Evolutionary conservation across 2,329 filamentous ascomycete species (phyloP), one percentile per base, ranked within the genome.

Genomic region (Exophiala sideris): DNA sequence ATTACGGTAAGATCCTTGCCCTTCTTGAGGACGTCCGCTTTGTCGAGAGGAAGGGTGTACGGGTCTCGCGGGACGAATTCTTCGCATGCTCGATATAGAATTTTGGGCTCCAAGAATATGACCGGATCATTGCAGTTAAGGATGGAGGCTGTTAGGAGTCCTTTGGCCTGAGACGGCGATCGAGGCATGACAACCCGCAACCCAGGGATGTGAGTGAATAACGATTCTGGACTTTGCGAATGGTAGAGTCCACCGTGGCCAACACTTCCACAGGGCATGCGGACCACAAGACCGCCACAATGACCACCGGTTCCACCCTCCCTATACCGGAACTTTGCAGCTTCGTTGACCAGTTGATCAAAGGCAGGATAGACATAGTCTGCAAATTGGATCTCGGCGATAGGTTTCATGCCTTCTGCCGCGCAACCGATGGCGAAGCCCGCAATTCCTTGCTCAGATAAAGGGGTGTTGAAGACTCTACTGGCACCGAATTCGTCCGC

Each of bases 351-450:
- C 32, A 96, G 81, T 75, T 96, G 91, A 67, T 96, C 91, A 65
- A 95, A 96, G 0, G 91, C 91, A 2, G 91, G 91, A 69, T 86
- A 96, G 50, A 96, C 85, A 69, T 96, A 96, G 69, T 96, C 91
- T 55, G 91, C 91, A 67, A 96, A 96, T 69, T 96, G 91, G 51
- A 96, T 91, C 75, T 99, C 94, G 0, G 92, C 92, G 20, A 97
- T 83, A 0, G 94, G 90, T 53, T 87, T 87, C 88, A 96, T 91
- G 20, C 92, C 92, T 74, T 96, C 88, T 5, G 89, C 89, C 0
- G 92, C 91, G 34, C 86, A 84, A 2, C 94, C 94, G 62, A 97
- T 91, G 9, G 87, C 94, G 67, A 97, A 97, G 0, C 94, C 94
- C 55, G 95, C 81, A 62, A 99, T 92, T 1, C 92, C 94, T 72